Conservation (phyloP, 2,329 filamentous ascomycete genomes). For the Claviceps sorghi region DNA sequence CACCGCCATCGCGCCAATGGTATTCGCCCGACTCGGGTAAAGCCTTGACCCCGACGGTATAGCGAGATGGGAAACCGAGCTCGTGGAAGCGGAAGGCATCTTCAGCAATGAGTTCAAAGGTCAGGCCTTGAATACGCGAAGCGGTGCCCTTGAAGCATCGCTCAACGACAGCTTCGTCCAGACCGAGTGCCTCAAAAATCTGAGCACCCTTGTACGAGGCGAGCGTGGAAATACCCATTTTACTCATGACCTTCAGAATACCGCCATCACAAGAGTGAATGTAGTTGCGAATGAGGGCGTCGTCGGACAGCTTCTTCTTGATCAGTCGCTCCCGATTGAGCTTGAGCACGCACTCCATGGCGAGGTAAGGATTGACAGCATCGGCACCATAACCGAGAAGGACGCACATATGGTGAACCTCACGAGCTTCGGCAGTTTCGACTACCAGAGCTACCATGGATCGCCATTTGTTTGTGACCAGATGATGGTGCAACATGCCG, state of each 20-base stretch:
- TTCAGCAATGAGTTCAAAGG: conserved; percentile 83
- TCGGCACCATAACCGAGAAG: conserved; percentile 89
- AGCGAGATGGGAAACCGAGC: conserved; percentile 71
- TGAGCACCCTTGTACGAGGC: conserved; percentile 96
- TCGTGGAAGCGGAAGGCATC: conserved; percentile 93
- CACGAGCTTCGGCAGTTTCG: conserved; percentile 84
- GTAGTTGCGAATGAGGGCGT: conserved; percentile 84
- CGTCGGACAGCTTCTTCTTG: conserved; percentile 71
- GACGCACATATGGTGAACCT: conserved; percentile 99
- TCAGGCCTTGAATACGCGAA: conserved; percentile 85
- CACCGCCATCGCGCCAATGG: conserved; percentile 94
- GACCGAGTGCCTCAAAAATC: conserved; percentile 90
- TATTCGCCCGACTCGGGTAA: conserved; percentile 91
- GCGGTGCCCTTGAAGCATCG: conserved; percentile 91
- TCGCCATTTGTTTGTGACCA: conserved; percentile 92
- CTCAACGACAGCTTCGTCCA: conserved; percentile 84
- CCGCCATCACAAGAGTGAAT: conserved; percentile 92
- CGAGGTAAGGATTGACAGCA: conserved; percentile 85
- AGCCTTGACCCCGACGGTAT: conserved; percentile 62
- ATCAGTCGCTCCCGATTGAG: conserved; percentile 87
- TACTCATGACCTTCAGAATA: conserved; percentile 97
- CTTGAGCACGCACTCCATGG: conserved; percentile 94
- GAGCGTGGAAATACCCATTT: conserved; percentile 97
- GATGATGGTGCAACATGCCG: conserved; percentile 87
- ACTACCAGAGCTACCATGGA: conserved; percentile 75